phyloP scores from a whole-genome alignment of 2,329 filamentous ascomycete species.

The Fusarium sulawesiense region DNA sequence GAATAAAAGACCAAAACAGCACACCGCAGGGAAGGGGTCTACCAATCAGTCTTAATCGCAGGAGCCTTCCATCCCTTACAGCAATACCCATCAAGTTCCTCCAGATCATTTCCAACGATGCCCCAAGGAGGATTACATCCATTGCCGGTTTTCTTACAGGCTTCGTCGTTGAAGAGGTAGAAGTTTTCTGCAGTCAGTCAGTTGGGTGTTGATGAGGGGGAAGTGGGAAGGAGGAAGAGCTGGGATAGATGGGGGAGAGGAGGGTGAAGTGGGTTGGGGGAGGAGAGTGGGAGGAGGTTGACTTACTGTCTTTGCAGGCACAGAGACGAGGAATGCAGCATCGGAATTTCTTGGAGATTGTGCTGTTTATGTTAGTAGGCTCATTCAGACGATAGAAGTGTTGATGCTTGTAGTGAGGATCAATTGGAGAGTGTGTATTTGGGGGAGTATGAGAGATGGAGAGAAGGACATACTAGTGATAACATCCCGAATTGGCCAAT shows the following conservation, averaged over 20 bases:
- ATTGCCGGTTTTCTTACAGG: neutral
- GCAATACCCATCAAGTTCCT: constrained; percentile 30
- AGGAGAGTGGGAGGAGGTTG: too few relatives aligned
- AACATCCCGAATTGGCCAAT: neutral
- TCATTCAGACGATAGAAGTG: too few relatives aligned
- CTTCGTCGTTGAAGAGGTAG: constrained; percentile 33
- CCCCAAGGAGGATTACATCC: constrained; percentile 37
- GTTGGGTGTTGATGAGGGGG: too few relatives aligned
- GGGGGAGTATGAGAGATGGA: too few relatives aligned
- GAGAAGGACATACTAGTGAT: constrained; percentile 28
- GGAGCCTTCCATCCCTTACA: constrained; percentile 17
- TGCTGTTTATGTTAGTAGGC: neutral
- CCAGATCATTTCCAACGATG: constrained; percentile 14
- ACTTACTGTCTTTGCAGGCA: constrained; percentile 30
- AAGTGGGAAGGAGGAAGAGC: too few relatives aligned
- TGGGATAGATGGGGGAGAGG: too few relatives aligned
- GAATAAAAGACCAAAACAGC: too few relatives aligned
- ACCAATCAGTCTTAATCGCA: neutral
- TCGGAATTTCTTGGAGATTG: neutral
- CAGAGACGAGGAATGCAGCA: constrained; percentile 38
- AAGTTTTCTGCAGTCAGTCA: constrained; percentile 7
- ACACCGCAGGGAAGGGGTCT: too few relatives aligned
- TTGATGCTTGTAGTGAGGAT: too few relatives aligned
- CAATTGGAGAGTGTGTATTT: too few relatives aligned
- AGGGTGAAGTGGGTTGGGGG: too few relatives aligned